Evolutionary conservation across 495 filamentous ascomycete genomes (phyloP).

Genomic region (Penicillium paxilli): DNA sequence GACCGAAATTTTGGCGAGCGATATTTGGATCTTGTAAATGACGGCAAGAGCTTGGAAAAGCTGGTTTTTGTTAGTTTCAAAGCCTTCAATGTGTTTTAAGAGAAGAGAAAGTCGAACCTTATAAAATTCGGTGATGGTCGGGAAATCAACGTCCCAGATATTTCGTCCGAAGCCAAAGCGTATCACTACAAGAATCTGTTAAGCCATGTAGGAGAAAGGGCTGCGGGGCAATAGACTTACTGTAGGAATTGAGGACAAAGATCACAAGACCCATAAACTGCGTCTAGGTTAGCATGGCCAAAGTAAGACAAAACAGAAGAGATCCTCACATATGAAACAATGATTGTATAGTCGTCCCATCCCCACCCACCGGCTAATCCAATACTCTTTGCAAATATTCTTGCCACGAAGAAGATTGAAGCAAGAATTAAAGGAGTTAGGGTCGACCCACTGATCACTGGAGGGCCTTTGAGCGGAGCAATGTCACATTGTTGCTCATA

Average conservation of each 20-base stretch:
- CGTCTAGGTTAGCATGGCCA: slow-evolving; percentile 1
- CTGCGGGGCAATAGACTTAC: slow-evolving; percentile 7
- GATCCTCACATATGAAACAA: slow-evolving; percentile 26
- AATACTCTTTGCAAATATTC: slow-evolving; percentile 27
- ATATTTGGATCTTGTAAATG: slow-evolving; percentile 35
- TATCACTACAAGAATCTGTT: slow-evolving; percentile 23
- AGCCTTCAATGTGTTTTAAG: neutral
- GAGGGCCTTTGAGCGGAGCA: slow-evolving; percentile 10
- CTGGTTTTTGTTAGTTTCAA: slow-evolving; percentile 6
- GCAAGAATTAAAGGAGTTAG: slow-evolving; percentile 25
- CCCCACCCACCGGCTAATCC: slow-evolving; percentile 35
- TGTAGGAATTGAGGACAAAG: slow-evolving; percentile 15
- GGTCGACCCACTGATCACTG: slow-evolving; percentile 7
- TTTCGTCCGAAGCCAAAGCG: slow-evolving; percentile 28
- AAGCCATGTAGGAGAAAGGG: neutral
- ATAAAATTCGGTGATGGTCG: slow-evolving; percentile 25
- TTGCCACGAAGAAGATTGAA: slow-evolving; percentile 23
- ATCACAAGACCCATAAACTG: slow-evolving; percentile 21
- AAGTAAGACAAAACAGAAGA: neutral
- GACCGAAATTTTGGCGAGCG: slow-evolving; percentile 51
- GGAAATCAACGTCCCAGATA: slow-evolving; percentile 29
- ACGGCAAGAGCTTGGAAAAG: slow-evolving; percentile 29
- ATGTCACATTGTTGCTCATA: slow-evolving; percentile 22
- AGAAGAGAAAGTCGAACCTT: slow-evolving; percentile 14
- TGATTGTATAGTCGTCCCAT: slow-evolving; percentile 31